Conservation (phyloP, 345 rosid species). For the sweet orange (Citrus sinensis) region DVS_A1.0 CM039167.1:9600001-9600500, state of each 20-base stretch:
- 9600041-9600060: constrained; percentile 97
- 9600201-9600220: constrained; percentile 64
- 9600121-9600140: not conserved
- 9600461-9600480: constrained; percentile 81
- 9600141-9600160: constrained; percentile 12
- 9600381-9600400: not conserved
- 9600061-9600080: constrained; percentile 98
- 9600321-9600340: not conserved
- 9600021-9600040: constrained; percentile 97
- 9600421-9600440: constrained; percentile 88
- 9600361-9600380: not conserved
- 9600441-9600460: constrained; percentile 63
- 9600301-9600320: constrained; percentile 88
- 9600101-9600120: not conserved
- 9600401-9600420: constrained; percentile 39
- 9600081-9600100: constrained; percentile 34
- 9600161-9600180: constrained; percentile 72
- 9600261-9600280: constrained; percentile 99
- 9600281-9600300: constrained; percentile 88
- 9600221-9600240: constrained; percentile 68
- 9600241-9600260: constrained; percentile 98
- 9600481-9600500: constrained; percentile 64
- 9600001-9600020: constrained; percentile 95
- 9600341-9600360: not conserved
- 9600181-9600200: constrained; percentile 68